Evolutionary conservation across 768 basidiomycete species (phyloP).

Genomic region (Lactarius pseudohatsudake): DNA sequence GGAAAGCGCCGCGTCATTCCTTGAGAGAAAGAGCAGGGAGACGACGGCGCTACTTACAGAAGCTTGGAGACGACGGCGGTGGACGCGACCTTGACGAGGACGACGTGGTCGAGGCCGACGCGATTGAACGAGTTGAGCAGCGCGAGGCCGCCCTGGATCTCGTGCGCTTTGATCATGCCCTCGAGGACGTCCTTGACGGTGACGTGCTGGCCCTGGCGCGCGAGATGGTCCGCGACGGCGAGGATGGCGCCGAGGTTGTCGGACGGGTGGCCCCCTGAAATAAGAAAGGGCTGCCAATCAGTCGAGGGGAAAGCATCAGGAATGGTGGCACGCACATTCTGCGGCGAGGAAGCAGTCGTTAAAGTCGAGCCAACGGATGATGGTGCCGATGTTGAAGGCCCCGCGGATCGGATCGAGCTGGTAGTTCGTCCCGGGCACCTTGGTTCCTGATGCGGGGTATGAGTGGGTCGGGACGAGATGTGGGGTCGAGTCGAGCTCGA

Average conservation of each 20-base stretch:
- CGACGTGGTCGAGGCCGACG: slow-evolving; percentile 92
- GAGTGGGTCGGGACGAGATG: slow-evolving; percentile 12
- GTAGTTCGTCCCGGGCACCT: slow-evolving; percentile 82
- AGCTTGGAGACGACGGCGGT: slow-evolving; percentile 93
- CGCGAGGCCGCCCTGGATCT: slow-evolving; percentile 89
- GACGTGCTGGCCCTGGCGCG: slow-evolving; percentile 74
- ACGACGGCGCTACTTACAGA: slow-evolving; percentile 44
- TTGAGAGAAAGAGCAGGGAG: neutral
- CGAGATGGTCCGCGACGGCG: slow-evolving; percentile 87
- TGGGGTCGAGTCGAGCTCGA: neutral
- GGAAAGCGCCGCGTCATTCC: neutral
- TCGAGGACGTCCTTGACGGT: slow-evolving; percentile 84
- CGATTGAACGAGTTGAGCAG: slow-evolving; percentile 93
- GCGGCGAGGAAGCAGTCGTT: slow-evolving; percentile 94
- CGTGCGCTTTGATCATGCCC: slow-evolving; percentile 94
- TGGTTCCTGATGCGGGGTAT: slow-evolving; percentile 60
- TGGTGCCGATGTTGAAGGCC: slow-evolving; percentile 93
- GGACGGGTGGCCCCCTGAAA: slow-evolving; percentile 85
- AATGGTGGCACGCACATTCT: slow-evolving; percentile 56
- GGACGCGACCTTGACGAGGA: slow-evolving; percentile 94
- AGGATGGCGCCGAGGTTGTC: slow-evolving; percentile 94
- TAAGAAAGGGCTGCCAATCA: neutral
- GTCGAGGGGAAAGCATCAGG: neutral
- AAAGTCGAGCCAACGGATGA: slow-evolving; percentile 92
- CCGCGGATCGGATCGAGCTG: slow-evolving; percentile 91